Percentiles rank a stretch among this genome's conserved stretches.
Conservation (phyloP, 2,329 filamentous ascomycete genomes). For the Hypocreales sp. region DNA sequence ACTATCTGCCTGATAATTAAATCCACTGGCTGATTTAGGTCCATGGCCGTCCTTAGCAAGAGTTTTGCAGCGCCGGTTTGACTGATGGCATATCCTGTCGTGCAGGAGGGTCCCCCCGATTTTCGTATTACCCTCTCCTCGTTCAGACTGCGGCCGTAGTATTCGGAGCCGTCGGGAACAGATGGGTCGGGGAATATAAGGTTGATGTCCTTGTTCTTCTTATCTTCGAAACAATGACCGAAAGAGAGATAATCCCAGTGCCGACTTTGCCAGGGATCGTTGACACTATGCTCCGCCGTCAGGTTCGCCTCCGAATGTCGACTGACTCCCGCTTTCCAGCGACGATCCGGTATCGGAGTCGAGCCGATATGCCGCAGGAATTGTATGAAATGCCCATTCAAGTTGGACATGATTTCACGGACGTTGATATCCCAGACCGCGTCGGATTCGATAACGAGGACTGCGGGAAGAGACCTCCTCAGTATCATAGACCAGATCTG, state of each 20-base stretch:
- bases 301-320: neutral
- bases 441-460: conserved; percentile 14
- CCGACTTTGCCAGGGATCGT: conserved; percentile 1
- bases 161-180: conserved; percentile 5
- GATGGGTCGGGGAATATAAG: conserved; percentile 6
- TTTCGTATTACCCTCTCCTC: conserved; percentile 9
- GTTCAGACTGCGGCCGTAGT: conserved; percentile 7
- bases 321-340: neutral
- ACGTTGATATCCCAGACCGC: conserved; percentile 13
- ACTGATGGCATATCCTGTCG: conserved; percentile 12
- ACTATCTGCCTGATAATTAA: conserved; percentile 10
- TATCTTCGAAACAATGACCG: conserved; percentile 1
- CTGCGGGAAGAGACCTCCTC: conserved; percentile 5
- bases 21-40: conserved; percentile 12
- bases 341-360: neutral
- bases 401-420: conserved; percentile 8
- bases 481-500: conserved; percentile 13
- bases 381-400: conserved; percentile 4
- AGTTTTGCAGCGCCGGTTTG: conserved; percentile 13
- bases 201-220: conserved; percentile 1
- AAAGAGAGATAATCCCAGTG: conserved; percentile 1
- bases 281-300: neutral
- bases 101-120: conserved; percentile 9
- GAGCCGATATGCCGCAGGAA: neutral
- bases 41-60: conserved; percentile 3